Evolutionary conservation across 148 eudicot genomes (phyloP).

Genomic region (Fagopyrum homotropicum): DNA sequence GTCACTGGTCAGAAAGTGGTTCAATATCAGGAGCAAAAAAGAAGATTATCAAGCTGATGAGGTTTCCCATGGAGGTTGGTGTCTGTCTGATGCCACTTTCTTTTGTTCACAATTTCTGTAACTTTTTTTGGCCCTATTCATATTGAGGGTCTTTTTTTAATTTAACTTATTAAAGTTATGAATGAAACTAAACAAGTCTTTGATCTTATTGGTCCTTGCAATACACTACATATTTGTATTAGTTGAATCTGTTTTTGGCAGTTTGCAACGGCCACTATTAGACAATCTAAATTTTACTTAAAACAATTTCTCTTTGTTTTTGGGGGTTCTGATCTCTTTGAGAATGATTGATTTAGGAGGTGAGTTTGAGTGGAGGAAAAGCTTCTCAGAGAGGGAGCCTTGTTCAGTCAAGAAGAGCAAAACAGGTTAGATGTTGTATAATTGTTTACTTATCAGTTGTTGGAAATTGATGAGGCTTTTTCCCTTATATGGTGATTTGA

Average conservation of each 20-base stretch:
- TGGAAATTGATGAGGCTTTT: background rate
- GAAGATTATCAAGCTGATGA: conserved; percentile 62
- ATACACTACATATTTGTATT: background rate
- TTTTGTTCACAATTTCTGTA: conserved; percentile 11
- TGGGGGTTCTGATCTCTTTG: conserved; percentile 9
- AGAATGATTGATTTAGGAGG: conserved; percentile 40
- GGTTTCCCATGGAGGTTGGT: conserved; percentile 68
- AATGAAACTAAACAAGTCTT: background rate
- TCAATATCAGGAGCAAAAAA: conserved; percentile 73
- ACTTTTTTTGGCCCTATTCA: conserved; percentile 20
- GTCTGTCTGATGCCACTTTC: background rate
- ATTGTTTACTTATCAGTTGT: conserved; percentile 12
- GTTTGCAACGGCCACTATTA: background rate
- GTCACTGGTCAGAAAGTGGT: conserved; percentile 76
- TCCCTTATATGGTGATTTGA: conserved; percentile 10
- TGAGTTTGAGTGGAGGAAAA: conserved; percentile 71
- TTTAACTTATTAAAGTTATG: background rate
- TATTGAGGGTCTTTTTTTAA: background rate
- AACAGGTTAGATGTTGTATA: conserved; percentile 53
- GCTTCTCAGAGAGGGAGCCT: conserved; percentile 85
- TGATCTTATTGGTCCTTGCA: conserved; percentile 7
- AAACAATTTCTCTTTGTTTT: background rate
- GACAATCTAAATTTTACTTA: background rate
- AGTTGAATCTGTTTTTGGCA: conserved; percentile 7
- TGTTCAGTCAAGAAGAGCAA: conserved; percentile 64